Evolutionary conservation across 202 grass and related monocot species (phyloP).

Genomic region (Panicum hallii): DNA sequence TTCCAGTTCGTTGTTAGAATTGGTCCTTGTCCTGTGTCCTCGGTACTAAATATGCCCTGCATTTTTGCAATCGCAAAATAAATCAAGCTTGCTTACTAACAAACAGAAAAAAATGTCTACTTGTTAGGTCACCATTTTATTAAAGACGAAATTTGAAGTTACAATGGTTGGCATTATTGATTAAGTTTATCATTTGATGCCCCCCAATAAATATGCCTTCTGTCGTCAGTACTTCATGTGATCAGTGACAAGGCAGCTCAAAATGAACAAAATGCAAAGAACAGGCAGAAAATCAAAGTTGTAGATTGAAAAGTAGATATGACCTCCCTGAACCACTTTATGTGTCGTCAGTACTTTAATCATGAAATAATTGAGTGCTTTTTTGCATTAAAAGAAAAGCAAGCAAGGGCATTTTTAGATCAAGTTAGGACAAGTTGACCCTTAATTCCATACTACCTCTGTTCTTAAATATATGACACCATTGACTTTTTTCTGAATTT

Average conservation of each 20-base stretch:
- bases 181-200: not conserved
- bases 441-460: not conserved
- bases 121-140: not conserved
- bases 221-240: too few species aligned
- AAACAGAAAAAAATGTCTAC: too few species aligned
- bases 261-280: too few species aligned
- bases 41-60: not conserved
- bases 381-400: not conserved
- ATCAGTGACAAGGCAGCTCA: too few species aligned
- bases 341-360: too few species aligned
- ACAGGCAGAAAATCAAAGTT: not conserved
- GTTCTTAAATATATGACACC: too few species aligned
- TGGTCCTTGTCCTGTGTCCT: not conserved
- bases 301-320: not conserved
- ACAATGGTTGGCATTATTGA: not conserved
- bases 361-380: not conserved
- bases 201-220: not conserved
- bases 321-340: not conserved
- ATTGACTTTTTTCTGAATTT: too few species aligned
- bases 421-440: not conserved
- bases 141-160: not conserved
- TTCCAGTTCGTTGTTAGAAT: conserved; percentile 18
- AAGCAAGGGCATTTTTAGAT: not conserved
- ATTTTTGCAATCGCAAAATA: conserved; percentile 22
- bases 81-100: too few species aligned